phyloP scores from a whole-genome alignment of 225 moss, liverwort and hornwort species.

The Polytrichum formosum region DNA sequence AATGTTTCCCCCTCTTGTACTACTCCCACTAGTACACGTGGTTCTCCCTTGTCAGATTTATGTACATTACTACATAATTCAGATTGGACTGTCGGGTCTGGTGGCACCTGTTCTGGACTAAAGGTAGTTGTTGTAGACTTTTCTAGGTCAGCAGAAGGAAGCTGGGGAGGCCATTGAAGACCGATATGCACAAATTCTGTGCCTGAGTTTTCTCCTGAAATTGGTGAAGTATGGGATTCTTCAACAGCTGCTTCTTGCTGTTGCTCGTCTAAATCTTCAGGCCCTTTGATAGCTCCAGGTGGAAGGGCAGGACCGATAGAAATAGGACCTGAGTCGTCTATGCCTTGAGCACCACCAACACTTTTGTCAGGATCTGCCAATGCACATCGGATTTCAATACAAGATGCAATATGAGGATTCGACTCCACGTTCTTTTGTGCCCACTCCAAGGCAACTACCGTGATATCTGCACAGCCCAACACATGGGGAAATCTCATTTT shows the following conservation, averaged over 20 bases:
- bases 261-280: background rate
- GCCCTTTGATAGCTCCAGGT: background rate
- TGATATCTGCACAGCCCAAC: conserved; percentile 62
- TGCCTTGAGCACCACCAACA: conserved; percentile 1
- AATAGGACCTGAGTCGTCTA: conserved; percentile 2
- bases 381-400: conserved; percentile 71
- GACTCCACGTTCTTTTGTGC: conserved; percentile 66
- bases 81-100: conserved; percentile 7
- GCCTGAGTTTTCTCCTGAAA: conserved; percentile 5
- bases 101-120: conserved; percentile 9
- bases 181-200: conserved; percentile 3
- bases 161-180: conserved; percentile 16
- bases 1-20: conserved; percentile 64
- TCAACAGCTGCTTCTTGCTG: conserved; percentile 6
- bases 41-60: conserved; percentile 5
- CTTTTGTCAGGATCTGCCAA: conserved; percentile 6
- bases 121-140: background rate
- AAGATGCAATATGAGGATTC: conserved; percentile 63
- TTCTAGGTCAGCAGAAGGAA: conserved; percentile 9
- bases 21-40: conserved; percentile 64
- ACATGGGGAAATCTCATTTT: no score
- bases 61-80: conserved; percentile 5
- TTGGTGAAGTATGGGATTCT: conserved; percentile 10
- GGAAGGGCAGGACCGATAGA: conserved; percentile 25
- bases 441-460: conserved; percentile 78